These are phyloP conservation scores for Aureobasidium sp. DNA, from an alignment of 2,329 filamentous ascomycete species.

Conservation along the genomic window DNA sequence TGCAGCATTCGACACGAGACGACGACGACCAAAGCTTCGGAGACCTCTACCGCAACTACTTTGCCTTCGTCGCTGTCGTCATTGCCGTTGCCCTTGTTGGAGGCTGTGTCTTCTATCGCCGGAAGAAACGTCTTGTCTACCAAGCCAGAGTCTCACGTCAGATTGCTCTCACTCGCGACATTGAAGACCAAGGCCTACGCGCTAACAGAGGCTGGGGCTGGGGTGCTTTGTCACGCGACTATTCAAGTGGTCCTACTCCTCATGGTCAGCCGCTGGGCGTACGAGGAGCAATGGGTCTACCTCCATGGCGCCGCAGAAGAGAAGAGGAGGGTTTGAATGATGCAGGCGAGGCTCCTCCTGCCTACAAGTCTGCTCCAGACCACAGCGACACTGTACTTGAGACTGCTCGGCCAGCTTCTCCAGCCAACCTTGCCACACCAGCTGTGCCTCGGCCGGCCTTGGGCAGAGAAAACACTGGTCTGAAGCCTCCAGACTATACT, in stretches of 20 bases:
- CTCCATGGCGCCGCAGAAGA: constrained; percentile 20
- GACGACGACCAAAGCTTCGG: background rate
- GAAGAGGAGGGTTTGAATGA: constrained; percentile 55
- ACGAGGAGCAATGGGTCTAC: constrained; percentile 6
- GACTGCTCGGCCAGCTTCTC: background rate
- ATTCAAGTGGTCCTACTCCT: background rate
- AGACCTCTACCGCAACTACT: constrained; percentile 42
- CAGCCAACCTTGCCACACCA: background rate
- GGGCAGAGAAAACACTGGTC: constrained; percentile 29
- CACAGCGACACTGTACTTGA: constrained; percentile 18
- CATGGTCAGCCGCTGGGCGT: background rate
- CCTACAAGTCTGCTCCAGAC: constrained; percentile 42
- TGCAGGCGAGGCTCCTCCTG: constrained; percentile 57
- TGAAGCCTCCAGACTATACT: constrained; percentile 38
- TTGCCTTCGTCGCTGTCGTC: constrained; percentile 51
- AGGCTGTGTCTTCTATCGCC: constrained; percentile 40
- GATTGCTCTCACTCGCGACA: constrained; percentile 30
- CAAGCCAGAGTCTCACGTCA: constrained; percentile 22
- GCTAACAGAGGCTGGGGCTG: constrained; percentile 19
- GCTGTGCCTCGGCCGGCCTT: constrained; percentile 35
- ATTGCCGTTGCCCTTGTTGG: constrained; percentile 40
- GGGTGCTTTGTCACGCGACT: constrained; percentile 9
- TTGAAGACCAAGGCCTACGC: constrained; percentile 23
- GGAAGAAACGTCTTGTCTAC: constrained; percentile 27
- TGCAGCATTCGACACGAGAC: background rate